Evolutionary conservation across 108 stramenopile species (phyloP).

Genomic region (Nitzschia palea): DNA sequence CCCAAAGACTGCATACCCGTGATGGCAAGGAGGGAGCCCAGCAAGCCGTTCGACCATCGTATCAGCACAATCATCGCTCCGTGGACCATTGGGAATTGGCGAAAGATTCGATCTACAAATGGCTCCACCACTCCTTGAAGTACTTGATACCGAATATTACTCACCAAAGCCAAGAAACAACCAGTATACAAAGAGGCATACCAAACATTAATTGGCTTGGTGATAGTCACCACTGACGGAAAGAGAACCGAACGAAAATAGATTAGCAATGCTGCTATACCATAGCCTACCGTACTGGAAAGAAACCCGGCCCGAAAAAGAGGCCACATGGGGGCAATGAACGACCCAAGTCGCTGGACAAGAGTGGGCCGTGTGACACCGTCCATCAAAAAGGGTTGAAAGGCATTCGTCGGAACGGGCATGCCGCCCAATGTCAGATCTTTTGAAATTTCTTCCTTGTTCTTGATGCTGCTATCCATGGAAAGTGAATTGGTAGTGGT

Average conservation of each 20-base stretch:
- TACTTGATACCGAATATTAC: slow-evolving; percentile 80
- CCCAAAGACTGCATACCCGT: slow-evolving; percentile 68
- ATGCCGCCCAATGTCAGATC: slow-evolving; percentile 31
- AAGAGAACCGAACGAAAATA: slow-evolving; percentile 42
- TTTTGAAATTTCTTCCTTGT: slow-evolving; percentile 5
- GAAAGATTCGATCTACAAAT: slow-evolving; percentile 52
- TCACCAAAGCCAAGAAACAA: slow-evolving; percentile 68
- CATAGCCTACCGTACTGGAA: slow-evolving; percentile 73
- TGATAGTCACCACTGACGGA: slow-evolving; percentile 46
- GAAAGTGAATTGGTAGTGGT: slow-evolving; percentile 3
- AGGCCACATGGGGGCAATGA: slow-evolving; percentile 60
- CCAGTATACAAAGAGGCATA: slow-evolving; percentile 73
- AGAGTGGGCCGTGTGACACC: slow-evolving; percentile 52
- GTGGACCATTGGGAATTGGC: slow-evolving; percentile 16
- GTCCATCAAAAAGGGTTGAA: slow-evolving; percentile 62
- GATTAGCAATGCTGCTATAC: slow-evolving; percentile 49
- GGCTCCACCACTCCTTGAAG: slow-evolving; percentile 83
- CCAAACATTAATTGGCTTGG: slow-evolving; percentile 54
- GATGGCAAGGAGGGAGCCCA: slow-evolving; percentile 77
- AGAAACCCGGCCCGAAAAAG: slow-evolving; percentile 72
- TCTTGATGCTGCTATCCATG: slow-evolving; percentile 1
- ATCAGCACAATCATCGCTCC: slow-evolving; percentile 41
- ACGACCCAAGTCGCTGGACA: slow-evolving; percentile 45
- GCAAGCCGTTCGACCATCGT: slow-evolving; percentile 65
- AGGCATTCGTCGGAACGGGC: slow-evolving; percentile 77